These are phyloP conservation scores for Verticillium zaregamsianum DNA, from an alignment of 2,329 filamentous ascomycete species.

Conservation along the genomic window DNA sequence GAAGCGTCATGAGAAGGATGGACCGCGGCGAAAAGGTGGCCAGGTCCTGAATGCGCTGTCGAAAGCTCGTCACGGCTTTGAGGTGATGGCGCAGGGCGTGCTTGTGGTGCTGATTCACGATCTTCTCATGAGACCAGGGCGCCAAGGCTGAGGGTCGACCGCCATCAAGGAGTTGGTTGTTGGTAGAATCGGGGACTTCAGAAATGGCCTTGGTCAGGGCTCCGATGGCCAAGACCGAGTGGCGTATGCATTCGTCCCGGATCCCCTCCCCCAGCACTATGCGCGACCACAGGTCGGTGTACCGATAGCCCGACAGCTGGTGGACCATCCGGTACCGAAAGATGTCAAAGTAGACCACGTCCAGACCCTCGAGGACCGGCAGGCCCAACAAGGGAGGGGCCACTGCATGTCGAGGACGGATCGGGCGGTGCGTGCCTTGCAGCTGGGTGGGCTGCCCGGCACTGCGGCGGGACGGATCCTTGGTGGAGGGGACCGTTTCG, in stretches of 20 bases:
- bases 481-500: not conserved
- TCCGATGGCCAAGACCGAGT: slow-evolving; percentile 6
- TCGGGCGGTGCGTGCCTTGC: not conserved
- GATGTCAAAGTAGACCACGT: slow-evolving; percentile 7
- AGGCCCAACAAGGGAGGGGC: not conserved
- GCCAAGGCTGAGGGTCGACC: not conserved
- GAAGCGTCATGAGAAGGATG: slow-evolving; percentile 7
- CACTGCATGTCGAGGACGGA: not conserved
- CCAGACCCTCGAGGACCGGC: slow-evolving; percentile 2
- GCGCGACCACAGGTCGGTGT: slow-evolving; percentile 5
- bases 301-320: slow-evolving; percentile 5
- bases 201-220: slow-evolving; percentile 1
- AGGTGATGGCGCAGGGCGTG: slow-evolving; percentile 5
- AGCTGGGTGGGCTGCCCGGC: not conserved
- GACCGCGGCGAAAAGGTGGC: slow-evolving; percentile 6
- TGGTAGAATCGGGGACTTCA: not conserved
- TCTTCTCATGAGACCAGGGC: not conserved
- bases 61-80: slow-evolving; percentile 4
- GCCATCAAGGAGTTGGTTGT: not conserved
- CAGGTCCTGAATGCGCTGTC: slow-evolving; percentile 1
- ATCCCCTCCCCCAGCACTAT: slow-evolving; percentile 5
- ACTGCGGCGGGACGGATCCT: not conserved
- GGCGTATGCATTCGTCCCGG: slow-evolving; percentile 7
- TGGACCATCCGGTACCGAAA: slow-evolving; percentile 6
- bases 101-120: slow-evolving; percentile 4